phyloP scores from a whole-genome alignment of 192 early-diverging fungal species.

The Rhizophagus clarus region DNA sequence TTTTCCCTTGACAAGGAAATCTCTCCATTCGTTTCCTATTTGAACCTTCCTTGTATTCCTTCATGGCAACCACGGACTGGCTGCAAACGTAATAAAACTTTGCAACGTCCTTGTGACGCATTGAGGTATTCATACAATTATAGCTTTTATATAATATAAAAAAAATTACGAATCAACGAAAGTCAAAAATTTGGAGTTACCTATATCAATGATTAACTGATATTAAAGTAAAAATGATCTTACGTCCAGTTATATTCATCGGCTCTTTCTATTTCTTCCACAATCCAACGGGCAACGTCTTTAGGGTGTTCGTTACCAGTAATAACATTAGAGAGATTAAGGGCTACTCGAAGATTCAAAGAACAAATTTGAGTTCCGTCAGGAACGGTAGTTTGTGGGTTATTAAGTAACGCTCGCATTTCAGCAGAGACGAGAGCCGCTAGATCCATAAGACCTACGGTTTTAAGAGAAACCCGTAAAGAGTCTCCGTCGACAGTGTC shows the following conservation, averaged over 20 bases:
- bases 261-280: constrained; percentile 32
- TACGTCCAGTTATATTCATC: constrained; percentile 34
- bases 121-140: constrained; percentile 33
- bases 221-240: background rate
- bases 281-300: constrained; percentile 29
- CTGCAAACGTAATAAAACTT: constrained; percentile 34
- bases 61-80: constrained; percentile 27
- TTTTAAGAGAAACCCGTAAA: constrained; percentile 8
- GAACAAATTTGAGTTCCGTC: constrained; percentile 11
- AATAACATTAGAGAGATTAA: constrained; percentile 19
- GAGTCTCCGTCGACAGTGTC: constrained; percentile 15
- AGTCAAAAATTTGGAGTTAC: no score
- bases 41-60: constrained; percentile 32
- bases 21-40: constrained; percentile 35
- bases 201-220: no score
- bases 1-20: constrained; percentile 33
- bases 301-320: constrained; percentile 29
- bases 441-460: constrained; percentile 23
- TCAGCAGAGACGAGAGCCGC: constrained; percentile 6
- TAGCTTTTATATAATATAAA: constrained; percentile 8
- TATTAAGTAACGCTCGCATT: constrained; percentile 3
- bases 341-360: constrained; percentile 15
- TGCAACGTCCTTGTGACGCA: constrained; percentile 33
- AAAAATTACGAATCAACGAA: background rate
- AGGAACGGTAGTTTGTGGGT: constrained; percentile 13